phyloP scores from a whole-genome alignment of 2,329 filamentous ascomycete genomes.

The Bipolaris oryzae region DNA sequence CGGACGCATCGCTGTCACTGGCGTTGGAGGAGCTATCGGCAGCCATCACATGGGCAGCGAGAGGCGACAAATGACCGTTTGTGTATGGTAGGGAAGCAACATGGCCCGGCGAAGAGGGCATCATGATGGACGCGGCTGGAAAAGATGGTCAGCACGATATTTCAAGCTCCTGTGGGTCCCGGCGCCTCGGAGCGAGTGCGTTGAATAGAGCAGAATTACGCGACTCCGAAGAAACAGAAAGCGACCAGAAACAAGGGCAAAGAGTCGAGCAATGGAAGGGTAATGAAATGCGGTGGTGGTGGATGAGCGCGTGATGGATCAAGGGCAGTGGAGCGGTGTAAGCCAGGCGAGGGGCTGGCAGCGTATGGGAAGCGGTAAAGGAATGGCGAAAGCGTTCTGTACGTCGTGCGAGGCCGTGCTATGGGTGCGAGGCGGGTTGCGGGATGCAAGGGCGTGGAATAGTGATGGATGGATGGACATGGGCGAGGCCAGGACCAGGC shows the following conservation, averaged over 20 bases:
- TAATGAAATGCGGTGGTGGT: constrained; percentile 48
- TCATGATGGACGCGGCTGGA: constrained; percentile 66
- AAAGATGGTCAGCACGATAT: constrained; percentile 52
- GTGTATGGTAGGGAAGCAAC: constrained; percentile 67
- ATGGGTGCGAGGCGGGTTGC: constrained; percentile 26
- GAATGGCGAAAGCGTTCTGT: constrained; percentile 20
- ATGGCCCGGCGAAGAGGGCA: constrained; percentile 67
- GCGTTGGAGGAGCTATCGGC: constrained; percentile 57
- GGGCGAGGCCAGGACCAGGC: constrained; percentile 34
- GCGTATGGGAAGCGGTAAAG: constrained; percentile 19
- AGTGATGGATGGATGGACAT: constrained; percentile 45
- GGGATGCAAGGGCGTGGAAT: constrained; percentile 41
- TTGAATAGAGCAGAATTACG: constrained; percentile 48
- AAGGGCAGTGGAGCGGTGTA: constrained; percentile 29
- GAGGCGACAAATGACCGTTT: constrained; percentile 69
- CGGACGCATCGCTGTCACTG: constrained; percentile 78
- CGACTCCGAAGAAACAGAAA: constrained; percentile 52
- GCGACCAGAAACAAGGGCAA: constrained; percentile 33
- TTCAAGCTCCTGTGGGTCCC: constrained; percentile 39
- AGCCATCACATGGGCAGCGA: constrained; percentile 54
- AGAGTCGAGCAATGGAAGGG: constrained; percentile 42
- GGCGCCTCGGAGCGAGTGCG: constrained; percentile 43
- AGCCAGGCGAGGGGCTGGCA: constrained; percentile 29
- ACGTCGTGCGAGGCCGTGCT: constrained; percentile 18
- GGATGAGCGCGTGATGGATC: constrained; percentile 42